These are phyloP conservation scores for Amanita pseudoporphyria DNA, from an alignment of 768 basidiomycete genomes.

Conservation along the genomic window DNA sequence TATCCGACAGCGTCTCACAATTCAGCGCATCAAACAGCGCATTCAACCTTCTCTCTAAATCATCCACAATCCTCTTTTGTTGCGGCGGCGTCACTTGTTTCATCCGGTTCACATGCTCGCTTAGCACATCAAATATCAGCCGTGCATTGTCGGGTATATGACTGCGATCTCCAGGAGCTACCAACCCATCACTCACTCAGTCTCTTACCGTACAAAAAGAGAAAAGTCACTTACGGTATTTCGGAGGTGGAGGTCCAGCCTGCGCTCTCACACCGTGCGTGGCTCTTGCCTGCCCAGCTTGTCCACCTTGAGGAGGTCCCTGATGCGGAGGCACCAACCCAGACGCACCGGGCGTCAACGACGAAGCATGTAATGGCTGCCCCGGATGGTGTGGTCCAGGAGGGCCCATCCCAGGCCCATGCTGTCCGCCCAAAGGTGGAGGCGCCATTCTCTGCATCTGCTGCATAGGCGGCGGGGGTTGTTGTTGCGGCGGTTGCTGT, in stretches of 20 bases:
- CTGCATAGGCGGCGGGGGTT: conserved; percentile 12
- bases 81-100: conserved; percentile 74
- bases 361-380: conserved; percentile 11
- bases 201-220: not conserved
- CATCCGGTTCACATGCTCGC: conserved; percentile 50
- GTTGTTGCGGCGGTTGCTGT: conserved; percentile 11
- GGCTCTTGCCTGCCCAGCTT: not conserved
- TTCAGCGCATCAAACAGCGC: conserved; percentile 88
- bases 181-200: conserved; percentile 10
- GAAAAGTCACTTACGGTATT: conserved; percentile 23
- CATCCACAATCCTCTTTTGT: conserved; percentile 78
- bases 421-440: conserved; percentile 13
- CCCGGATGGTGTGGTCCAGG: conserved; percentile 14
- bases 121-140: conserved; percentile 60
- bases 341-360: not conserved
- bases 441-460: conserved; percentile 3
- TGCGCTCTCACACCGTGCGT: conserved; percentile 12
- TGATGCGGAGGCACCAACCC: conserved; percentile 6
- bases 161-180: conserved; percentile 85
- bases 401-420: conserved; percentile 14
- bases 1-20: conserved; percentile 67
- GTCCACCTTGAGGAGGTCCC: conserved; percentile 8
- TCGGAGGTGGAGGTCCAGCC: conserved; percentile 12
- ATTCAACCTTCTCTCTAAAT: conserved; percentile 80
- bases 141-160: conserved; percentile 72